A percentile compares a stretch with the other conserved stretches of the same genome.
Evolutionary conservation across 2,329 filamentous ascomycete genomes (phyloP).

Genomic region (Fusarium citri): DNA sequence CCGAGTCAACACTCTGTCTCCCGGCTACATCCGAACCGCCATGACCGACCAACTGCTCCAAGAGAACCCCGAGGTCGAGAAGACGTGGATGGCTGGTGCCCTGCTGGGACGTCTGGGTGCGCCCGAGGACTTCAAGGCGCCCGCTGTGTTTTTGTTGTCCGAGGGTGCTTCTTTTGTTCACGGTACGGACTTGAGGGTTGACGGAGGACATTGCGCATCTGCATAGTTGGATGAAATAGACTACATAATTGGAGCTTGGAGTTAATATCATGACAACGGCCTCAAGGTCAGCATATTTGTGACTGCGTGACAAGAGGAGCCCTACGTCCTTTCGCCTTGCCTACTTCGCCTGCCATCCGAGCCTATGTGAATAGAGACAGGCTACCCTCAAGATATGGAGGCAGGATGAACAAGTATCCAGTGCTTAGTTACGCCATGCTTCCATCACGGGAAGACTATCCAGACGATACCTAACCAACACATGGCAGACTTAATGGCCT

Average conservation of each 20-base stretch:
- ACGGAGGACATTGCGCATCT: constrained; percentile 65
- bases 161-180: constrained; percentile 70
- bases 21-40: constrained; percentile 65
- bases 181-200: constrained; percentile 66
- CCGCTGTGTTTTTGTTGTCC: constrained; percentile 67
- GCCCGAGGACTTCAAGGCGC: constrained; percentile 69
- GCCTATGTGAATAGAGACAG: neutral
- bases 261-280: neutral
- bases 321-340: neutral
- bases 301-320: neutral
- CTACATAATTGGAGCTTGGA: neutral
- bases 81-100: constrained; percentile 64
- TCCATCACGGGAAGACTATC: neutral
- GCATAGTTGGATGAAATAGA: constrained; percentile 35
- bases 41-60: constrained; percentile 60
- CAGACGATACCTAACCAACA: neutral
- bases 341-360: neutral
- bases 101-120: constrained; percentile 65
- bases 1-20: constrained; percentile 73
- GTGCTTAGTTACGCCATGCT: neutral
- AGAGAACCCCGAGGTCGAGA: constrained; percentile 62
- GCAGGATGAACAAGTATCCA: neutral
- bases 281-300: neutral
- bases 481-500: neutral
- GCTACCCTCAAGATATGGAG: neutral